phyloP scores from a whole-genome alignment of 176 grass and related monocot genomes.

The Hordeum vulgare region MorexV3_pseudomolecules_assembly NC_058521.1:27308236-27308735 shows the following conservation, averaged over 20 bases:
- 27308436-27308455: slow-evolving; percentile 96
- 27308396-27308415: slow-evolving; percentile 12
- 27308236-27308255: slow-evolving; percentile 98
- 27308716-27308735: neutral
- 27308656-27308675: slow-evolving; percentile 44
- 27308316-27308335: slow-evolving; percentile 72
- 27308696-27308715: neutral
- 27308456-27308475: slow-evolving; percentile 80
- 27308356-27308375: neutral
- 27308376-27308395: neutral
- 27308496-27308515: slow-evolving; percentile 94
- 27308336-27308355: neutral
- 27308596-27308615: neutral
- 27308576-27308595: slow-evolving; percentile 41
- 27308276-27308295: slow-evolving; percentile 66
- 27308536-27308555: slow-evolving; percentile 24
- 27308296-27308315: slow-evolving; percentile 85
- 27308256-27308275: slow-evolving; percentile 87
- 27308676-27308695: slow-evolving; percentile 47
- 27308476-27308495: slow-evolving; percentile 98
- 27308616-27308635: neutral
- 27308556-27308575: slow-evolving; percentile 33
- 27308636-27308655: slow-evolving; percentile 32
- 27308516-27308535: slow-evolving; percentile 90
- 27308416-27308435: slow-evolving; percentile 95